Base-by-base conservation (phyloP, 2,329 filamentous ascomycete species). In the Chalara sp. region DNA sequence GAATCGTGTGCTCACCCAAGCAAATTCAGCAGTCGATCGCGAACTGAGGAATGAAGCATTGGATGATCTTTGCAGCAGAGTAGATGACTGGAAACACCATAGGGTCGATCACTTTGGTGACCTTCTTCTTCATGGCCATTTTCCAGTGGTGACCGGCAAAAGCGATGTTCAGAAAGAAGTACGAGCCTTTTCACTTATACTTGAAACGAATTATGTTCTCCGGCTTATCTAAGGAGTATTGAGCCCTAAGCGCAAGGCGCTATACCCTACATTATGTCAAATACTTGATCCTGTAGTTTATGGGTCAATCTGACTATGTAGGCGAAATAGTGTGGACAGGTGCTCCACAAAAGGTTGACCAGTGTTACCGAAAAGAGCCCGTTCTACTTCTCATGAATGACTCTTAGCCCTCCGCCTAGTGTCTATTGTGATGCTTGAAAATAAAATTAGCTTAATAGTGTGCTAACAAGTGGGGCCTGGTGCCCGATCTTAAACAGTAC, bases 41-140 rank as follows among this genome's bases (percentile, higher is more conserved):
- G 89, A 96, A 64, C 80, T 96, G 47, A 77, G 95, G 48, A 80
- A 86, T 46, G 87, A 93, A 63, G 90, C 91, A 5, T 74, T 96
- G 7, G 82, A 87, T 54, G 93, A 97, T 53, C 76, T 99, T 30
- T 83, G 86, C 53, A 72, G 72, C 49, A 79, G 93, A 47, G 92
- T 99, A 1, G 93, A 97, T 63, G 93, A 99, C 67, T 99, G 93
- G 93, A 97, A 96, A 69, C 88, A 86, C 48, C 88, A 97, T 65
- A 83, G 85, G 53, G 84, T 96, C 31, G 87, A 95, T 55, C 82
- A 86, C n/a, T 96, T 99, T 62, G 93, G 93, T 40, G 86, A 90
- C 49, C 74, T 99, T 21, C 76, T 99, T 32, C 76, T 95, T 29
- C 88, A 95, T 60, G 93, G 93, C 33, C 87, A 90, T 32, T 95